phyloP scores from a whole-genome alignment of 2,329 filamentous ascomycete species.

The Penicillium sp. region DNA sequence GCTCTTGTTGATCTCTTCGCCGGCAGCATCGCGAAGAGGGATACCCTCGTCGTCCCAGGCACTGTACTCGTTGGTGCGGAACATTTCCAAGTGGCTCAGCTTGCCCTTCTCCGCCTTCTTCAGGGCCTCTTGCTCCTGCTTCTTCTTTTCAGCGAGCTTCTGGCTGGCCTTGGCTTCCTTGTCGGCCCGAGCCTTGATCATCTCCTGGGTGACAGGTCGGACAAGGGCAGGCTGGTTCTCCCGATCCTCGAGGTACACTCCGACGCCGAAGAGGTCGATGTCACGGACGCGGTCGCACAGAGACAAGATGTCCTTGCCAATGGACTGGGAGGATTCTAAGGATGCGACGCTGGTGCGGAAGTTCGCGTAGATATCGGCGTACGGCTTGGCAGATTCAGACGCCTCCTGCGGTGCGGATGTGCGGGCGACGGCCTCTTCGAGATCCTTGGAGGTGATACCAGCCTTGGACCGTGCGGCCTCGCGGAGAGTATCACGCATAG shows the following conservation, averaged over 20 bases:
- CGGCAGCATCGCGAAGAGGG: conserved; percentile 74
- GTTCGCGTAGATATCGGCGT: conserved; percentile 50
- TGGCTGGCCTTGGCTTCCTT: conserved; percentile 53
- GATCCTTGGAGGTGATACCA: conserved; percentile 41
- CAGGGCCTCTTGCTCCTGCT: conserved; percentile 55
- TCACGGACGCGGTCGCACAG: conserved; percentile 83
- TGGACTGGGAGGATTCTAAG: conserved; percentile 48
- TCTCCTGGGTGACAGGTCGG: conserved; percentile 62
- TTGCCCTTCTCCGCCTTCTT: conserved; percentile 58
- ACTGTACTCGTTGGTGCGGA: conserved; percentile 62
- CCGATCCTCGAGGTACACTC: conserved; percentile 86
- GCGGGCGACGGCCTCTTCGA: conserved; percentile 43
- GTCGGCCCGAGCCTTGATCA: conserved; percentile 58
- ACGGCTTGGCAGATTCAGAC: conserved; percentile 42
- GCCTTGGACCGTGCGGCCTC: conserved; percentile 55
- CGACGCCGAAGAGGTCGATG: conserved; percentile 75
- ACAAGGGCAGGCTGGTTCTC: conserved; percentile 71
- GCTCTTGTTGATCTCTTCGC: conserved; percentile 78
- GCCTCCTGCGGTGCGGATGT: conserved; percentile 23
- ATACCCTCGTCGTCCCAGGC: conserved; percentile 83
- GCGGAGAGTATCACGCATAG: conserved; percentile 60
- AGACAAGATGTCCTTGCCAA: conserved; percentile 71
- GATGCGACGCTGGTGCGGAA: conserved; percentile 45
- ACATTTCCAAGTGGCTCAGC: conserved; percentile 61
- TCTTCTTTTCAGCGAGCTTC: conserved; percentile 60